Evolutionary conservation across 495 filamentous ascomycete genomes (phyloP).

Genomic region (Penicillium ochrochloron): DNA sequence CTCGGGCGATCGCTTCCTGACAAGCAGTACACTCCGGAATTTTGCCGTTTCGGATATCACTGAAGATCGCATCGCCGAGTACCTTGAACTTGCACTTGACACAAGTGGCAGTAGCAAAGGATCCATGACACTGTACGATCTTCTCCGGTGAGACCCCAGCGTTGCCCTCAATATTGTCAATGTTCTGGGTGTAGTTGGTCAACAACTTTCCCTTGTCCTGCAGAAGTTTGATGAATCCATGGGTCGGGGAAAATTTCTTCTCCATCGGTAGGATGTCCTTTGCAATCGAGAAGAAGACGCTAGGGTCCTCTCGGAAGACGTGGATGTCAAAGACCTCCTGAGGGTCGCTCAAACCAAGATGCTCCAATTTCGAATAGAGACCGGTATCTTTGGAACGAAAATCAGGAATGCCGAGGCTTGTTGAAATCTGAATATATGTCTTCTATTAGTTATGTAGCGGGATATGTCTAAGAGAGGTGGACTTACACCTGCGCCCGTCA

Average conservation of each 20-base stretch:
- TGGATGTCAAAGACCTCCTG: constrained; percentile 94
- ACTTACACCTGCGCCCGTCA: constrained; percentile 86
- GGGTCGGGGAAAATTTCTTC: constrained; percentile 81
- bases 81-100: constrained; percentile 80
- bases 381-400: constrained; percentile 71
- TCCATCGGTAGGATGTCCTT: constrained; percentile 84
- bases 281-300: constrained; percentile 89
- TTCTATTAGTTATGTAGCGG: not conserved
- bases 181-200: constrained; percentile 98
- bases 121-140: constrained; percentile 94
- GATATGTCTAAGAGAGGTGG: not conserved
- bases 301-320: constrained; percentile 83
- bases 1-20: constrained; percentile 46
- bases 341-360: constrained; percentile 77
- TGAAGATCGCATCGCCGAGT: constrained; percentile 75
- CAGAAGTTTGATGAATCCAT: constrained; percentile 93
- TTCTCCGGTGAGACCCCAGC: constrained; percentile 84
- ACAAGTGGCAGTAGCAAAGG: constrained; percentile 90
- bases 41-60: constrained; percentile 75
- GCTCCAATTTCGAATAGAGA: constrained; percentile 73
- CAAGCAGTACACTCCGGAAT: constrained; percentile 58
- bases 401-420: constrained; percentile 69
- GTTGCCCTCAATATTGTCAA: constrained; percentile 91
- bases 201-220: constrained; percentile 88
- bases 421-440: constrained; percentile 63